Percentiles rank a stretch among this genome's conserved stretches.
phyloP scores from a whole-genome alignment of 2,329 filamentous ascomycete genomes.

The Ambrosiella cleistominuta region DNA sequence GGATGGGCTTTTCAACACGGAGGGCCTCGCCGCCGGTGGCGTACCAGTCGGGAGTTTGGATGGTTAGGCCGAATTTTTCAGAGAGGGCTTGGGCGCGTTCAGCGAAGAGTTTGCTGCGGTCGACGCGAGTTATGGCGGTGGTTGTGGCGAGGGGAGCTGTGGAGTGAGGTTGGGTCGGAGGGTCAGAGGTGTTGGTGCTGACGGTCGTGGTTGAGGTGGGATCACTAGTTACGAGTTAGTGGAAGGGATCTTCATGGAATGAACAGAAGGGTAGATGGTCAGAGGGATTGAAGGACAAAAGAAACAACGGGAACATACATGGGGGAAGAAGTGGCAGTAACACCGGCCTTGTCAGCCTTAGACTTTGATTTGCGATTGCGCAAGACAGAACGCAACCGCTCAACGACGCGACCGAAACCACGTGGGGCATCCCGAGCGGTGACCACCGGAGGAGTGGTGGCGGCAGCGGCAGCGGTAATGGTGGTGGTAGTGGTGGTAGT shows the following conservation, averaged over 20 bases:
- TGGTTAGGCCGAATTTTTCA: constrained; percentile 37
- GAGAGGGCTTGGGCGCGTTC: constrained; percentile 39
- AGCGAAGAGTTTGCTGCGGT: constrained; percentile 32
- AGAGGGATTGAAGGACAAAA: neutral
- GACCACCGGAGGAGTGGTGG: neutral
- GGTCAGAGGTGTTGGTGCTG: neutral
- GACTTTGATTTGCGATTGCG: neutral
- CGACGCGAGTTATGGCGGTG: constrained; percentile 7
- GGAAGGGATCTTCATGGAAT: neutral
- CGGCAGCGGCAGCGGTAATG: neutral
- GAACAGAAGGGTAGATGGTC: neutral
- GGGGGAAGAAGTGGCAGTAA: neutral
- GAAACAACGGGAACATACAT: neutral
- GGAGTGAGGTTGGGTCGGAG: neutral
- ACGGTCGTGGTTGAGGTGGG: neutral
- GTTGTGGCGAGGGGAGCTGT: neutral
- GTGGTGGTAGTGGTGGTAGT: neutral
- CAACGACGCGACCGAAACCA: neutral
- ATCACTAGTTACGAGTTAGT: neutral
- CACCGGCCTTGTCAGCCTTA: neutral
- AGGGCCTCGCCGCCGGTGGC: constrained; percentile 35
- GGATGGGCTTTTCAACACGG: constrained; percentile 57
- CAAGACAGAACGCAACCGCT: neutral
- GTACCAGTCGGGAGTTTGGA: constrained; percentile 36
- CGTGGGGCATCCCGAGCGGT: neutral